These are phyloP conservation scores for Blastobotrys chiropterorum DNA, from an alignment of 805 yeast species.

Conservation along the genomic window DNA sequence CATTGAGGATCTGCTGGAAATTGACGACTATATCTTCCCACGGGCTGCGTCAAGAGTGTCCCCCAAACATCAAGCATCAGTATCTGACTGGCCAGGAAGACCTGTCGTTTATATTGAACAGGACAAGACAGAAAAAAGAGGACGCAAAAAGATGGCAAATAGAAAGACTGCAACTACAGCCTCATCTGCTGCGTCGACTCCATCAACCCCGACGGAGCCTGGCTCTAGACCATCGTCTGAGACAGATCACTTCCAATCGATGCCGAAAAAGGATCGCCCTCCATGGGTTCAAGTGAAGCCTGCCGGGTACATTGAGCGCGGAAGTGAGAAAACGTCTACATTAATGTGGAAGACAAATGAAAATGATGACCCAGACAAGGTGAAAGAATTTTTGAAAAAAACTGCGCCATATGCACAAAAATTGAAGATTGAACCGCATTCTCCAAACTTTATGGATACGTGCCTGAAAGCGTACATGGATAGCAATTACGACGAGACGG, in stretches of 20 bases:
- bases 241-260: neutral
- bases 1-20: conserved; percentile 69
- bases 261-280: conserved; percentile 38
- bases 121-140: conserved; percentile 25
- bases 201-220: neutral
- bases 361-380: conserved; percentile 20
- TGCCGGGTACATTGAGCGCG: conserved; percentile 77
- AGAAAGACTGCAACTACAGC: neutral
- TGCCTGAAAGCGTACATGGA: conserved; percentile 51
- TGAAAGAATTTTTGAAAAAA: conserved; percentile 49
- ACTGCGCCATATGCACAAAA: conserved; percentile 53
- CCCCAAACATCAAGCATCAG: conserved; percentile 54
- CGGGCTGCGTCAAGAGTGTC: conserved; percentile 75
- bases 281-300: conserved; percentile 78
- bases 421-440: conserved; percentile 49
- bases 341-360: conserved; percentile 53
- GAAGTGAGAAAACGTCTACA: conserved; percentile 56
- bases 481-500: conserved; percentile 42
- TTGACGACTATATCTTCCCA: conserved; percentile 74
- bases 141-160: conserved; percentile 21
- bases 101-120: conserved; percentile 59
- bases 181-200: neutral
- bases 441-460: conserved; percentile 82
- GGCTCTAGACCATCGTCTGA: neutral
- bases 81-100: conserved; percentile 59